Evolutionary conservation across 1,139 yeast species (phyloP), one percentile per base, ranked within the genome.

Genomic region (Blastobotrys persicus): DNA sequence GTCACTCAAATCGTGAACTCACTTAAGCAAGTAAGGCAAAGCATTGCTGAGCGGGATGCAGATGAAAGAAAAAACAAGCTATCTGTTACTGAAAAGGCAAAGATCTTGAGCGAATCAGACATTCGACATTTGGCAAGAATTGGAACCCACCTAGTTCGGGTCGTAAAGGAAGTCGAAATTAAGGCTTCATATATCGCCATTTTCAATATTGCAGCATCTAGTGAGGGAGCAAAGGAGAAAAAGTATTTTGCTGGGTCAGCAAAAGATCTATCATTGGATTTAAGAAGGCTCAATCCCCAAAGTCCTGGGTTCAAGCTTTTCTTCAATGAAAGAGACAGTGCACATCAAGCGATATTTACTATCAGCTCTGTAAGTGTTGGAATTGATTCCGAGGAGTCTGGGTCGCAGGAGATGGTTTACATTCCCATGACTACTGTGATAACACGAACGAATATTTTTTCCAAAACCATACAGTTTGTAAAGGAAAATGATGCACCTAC

Each of bases 331-430:
- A 58, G 55, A 14, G 72, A 69, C 40, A 55, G 60, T 19, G 74
- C 75, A 4, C 76, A 72, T 53, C 76, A 72, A 55, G 69, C 71
- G 3, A 64, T 70, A 11, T 56, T 69, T 47, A 59, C 72, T 7
- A 56, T 68, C 9, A 64, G 70, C n/a, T 67, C 74, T 5, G 49
- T 69, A 33, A 63, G 66, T 16, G 55, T 70, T 39, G 73, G 71
- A 6, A 45, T 59, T n/a, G 58, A 56, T 28, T 45, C 46, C 31
- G 52, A 55, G 13, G 55, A 48, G n/a, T 43, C 28, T 16, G 44
- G 44, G 2, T 11, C 39, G 2, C 31, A 33, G n/a, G 74, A 71
- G 50, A 52, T 72, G 6, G 55, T 70, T 6, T 70, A 70, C 49
- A 59, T 70, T 12, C 76, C 76, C 0, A 57, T 71, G 59, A 59